A percentile compares a stretch with the other conserved stretches of the same genome.
These are phyloP conservation scores for Colletotrichum spaethianum DNA, from an alignment of 2,329 filamentous ascomycete genomes.

Conservation along the genomic window DNA sequence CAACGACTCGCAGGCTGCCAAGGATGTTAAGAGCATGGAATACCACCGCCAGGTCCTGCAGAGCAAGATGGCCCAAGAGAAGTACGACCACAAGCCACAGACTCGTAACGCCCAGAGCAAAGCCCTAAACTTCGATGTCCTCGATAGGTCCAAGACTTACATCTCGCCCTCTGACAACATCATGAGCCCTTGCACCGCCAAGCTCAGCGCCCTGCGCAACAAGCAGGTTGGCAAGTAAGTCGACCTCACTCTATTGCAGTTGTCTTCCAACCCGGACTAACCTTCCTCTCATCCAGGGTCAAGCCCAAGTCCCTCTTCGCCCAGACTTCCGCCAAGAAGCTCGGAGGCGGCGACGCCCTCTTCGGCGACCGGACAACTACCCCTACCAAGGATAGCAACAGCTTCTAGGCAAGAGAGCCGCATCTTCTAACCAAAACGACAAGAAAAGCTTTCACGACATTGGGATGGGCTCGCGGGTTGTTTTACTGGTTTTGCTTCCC, in stretches of 20 bases:
- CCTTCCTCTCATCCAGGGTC: constrained; percentile 56
- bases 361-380: constrained; percentile 48
- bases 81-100: constrained; percentile 60
- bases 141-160: constrained; percentile 67
- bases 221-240: constrained; percentile 85
- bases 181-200: constrained; percentile 88
- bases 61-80: constrained; percentile 77
- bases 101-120: constrained; percentile 11
- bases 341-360: constrained; percentile 52
- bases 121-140: constrained; percentile 33
- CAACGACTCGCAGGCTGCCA: constrained; percentile 52
- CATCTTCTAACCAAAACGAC: constrained; percentile 31
- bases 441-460: constrained; percentile 38
- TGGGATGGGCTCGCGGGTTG: constrained; percentile 30
- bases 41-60: constrained; percentile 84
- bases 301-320: constrained; percentile 80
- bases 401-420: constrained; percentile 24
- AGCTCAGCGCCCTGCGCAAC: constrained; percentile 84
- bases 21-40: constrained; percentile 77
- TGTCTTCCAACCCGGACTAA: constrained; percentile 10
- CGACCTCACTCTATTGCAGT: not conserved
- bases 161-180: constrained; percentile 90
- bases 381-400: constrained; percentile 34
- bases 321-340: constrained; percentile 75
- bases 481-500: constrained; percentile 31